A percentile compares a stretch with the other conserved stretches of the same genome.
Conservation (phyloP, 108 stramenopile genomes). For the Schizochytrium sp. region DNA sequence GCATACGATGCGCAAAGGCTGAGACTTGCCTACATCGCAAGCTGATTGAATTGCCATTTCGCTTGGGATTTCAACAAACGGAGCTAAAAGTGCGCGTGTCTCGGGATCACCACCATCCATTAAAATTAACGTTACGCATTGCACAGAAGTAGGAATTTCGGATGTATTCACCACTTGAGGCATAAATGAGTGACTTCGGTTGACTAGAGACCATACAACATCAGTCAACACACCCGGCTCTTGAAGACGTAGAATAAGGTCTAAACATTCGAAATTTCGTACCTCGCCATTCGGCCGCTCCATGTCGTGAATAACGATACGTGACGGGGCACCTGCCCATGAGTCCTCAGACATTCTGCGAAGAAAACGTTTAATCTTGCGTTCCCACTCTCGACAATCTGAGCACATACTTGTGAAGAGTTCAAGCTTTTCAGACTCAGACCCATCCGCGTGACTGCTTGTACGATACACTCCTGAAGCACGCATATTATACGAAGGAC, state of each 20-base stretch:
- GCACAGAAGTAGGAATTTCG: not conserved
- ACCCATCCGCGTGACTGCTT: no score
- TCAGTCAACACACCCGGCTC: not conserved
- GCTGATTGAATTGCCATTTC: not conserved
- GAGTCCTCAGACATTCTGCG: not conserved
- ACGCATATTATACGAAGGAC: no score
- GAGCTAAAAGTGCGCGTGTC: not conserved
- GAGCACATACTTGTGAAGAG: constrained; percentile 6
- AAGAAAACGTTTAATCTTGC: not conserved
- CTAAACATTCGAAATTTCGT: not conserved
- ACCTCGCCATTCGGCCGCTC: not conserved
- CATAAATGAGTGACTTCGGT: not conserved
- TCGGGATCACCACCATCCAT: not conserved
- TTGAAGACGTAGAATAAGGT: constrained; percentile 1
- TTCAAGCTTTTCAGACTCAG: not conserved
- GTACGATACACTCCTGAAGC: no score
- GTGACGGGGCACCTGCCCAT: constrained; percentile 17
- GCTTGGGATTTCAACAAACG: not conserved
- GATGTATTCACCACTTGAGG: not conserved
- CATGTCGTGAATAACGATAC: constrained; percentile 45
- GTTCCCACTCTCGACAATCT: constrained; percentile 27
- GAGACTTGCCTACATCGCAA: constrained; percentile 14
- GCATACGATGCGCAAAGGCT: not conserved
- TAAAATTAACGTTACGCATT: not conserved
- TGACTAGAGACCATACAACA: constrained; percentile 6